Evolutionary conservation across 768 basidiomycete species (phyloP), one percentile per base, ranked within the genome.

Genomic region (Tricholoma furcatifolium): DNA sequence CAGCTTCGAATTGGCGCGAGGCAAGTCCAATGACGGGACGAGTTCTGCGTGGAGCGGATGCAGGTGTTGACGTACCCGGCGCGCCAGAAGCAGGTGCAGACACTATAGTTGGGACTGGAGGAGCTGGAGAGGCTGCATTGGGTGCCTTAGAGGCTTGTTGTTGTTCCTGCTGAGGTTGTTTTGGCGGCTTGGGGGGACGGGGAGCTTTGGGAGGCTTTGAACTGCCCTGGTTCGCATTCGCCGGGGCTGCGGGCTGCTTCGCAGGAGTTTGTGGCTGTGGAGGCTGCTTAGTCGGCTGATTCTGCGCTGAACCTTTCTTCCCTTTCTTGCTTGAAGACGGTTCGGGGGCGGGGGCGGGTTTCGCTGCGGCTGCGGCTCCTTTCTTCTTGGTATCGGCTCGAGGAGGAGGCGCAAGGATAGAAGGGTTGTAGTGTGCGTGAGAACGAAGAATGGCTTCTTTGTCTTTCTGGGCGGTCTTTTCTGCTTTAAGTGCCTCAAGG

Each of bases 401-500:
- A 7, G 68, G 62, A 21, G 65, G 39, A 10, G 63, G 44, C 2
- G 64, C 60, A 3, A 63, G 65, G 40, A 63, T 64, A 6, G 65
- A 58, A 44, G 68, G 66, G 6, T 42, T 85, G 70, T 87, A 86
- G 63, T 88, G 88, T 0, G 82, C 79, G 35, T 91, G 87, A 51
- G 83, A 87, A 35, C 86, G 82, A 30, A 84, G 71, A 52, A 86
- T 89, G 24, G 82, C 72, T 60, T 87, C 85, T 62, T 84, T 91
- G 65, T 88, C 90, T 61, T 80, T 85, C 61, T 83, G 80, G 0
- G 82, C 80, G 6, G 78, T 77, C 63, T 87, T 89, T 67, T 92
- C 88, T 0, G 91, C 89, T 59, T 93, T 91, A 57, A 98, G 84
- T 1, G 94, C 92, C 64, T 96, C 95, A 43, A 99, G 83, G 18